phyloP scores from a whole-genome alignment of 805 yeast species.

The Pichia nanzhaoensis region DNA sequence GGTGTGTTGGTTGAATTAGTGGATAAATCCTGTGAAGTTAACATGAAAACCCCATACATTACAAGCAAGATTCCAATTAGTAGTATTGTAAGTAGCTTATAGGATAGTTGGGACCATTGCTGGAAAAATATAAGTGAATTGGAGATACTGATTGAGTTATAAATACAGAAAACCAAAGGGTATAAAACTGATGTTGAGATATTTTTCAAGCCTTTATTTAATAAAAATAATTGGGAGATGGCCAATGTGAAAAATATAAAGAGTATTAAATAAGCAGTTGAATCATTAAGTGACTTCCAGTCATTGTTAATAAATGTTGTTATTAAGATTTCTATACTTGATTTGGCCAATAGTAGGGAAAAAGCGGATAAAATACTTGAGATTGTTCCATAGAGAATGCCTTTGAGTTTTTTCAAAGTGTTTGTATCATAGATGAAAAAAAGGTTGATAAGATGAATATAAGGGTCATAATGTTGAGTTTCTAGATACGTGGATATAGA shows the following conservation, averaged over 20 bases:
- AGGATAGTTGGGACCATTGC: conserved; percentile 39
- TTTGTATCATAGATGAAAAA: background rate
- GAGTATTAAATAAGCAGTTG: conserved; percentile 45
- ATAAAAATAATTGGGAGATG: conserved; percentile 60
- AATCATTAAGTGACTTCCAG: conserved; percentile 29
- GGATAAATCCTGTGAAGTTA: conserved; percentile 46
- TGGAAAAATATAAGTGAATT: conserved; percentile 57
- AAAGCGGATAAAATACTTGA: conserved; percentile 82
- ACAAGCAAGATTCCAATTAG: conserved; percentile 43
- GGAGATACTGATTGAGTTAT: conserved; percentile 60
- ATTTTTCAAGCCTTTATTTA: conserved; percentile 65
- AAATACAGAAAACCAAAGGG: conserved; percentile 80
- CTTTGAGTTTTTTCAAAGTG: conserved; percentile 35
- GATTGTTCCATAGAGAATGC: conserved; percentile 56
- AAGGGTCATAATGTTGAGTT: background rate
- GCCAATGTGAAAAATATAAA: conserved; percentile 54
- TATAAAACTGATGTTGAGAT: conserved; percentile 73
- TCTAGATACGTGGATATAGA: background rate
- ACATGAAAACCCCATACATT: conserved; percentile 59
- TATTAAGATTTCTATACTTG: conserved; percentile 63
- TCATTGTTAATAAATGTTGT: conserved; percentile 33
- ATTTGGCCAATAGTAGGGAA: conserved; percentile 78
- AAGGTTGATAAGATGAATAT: background rate
- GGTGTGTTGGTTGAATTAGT: background rate
- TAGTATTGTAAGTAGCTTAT: conserved; percentile 33